Conservation (phyloP, 1,139 yeast species). For the Suhomyces anneliseae region DNA sequence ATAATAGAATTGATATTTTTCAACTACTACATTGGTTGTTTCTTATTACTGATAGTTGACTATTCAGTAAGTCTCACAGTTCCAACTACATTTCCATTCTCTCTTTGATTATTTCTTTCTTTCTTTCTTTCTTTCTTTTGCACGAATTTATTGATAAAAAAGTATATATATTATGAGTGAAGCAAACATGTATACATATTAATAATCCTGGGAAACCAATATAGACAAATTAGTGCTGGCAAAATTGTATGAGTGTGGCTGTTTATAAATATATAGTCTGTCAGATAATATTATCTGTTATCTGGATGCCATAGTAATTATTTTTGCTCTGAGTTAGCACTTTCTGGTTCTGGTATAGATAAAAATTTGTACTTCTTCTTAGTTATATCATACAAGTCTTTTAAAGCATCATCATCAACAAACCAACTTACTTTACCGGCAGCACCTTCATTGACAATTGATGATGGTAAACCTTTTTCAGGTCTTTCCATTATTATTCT, state of each 20-base stretch:
- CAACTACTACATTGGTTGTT: too few species aligned
- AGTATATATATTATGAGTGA: too few species aligned
- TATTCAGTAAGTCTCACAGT: too few species aligned
- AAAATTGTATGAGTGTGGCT: not conserved
- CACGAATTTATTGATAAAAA: too few species aligned
- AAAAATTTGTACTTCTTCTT: conserved; percentile 72
- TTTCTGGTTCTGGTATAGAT: conserved; percentile 24
- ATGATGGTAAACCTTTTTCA: conserved; percentile 92
- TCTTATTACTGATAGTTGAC: too few species aligned
- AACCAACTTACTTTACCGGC: conserved; percentile 98
- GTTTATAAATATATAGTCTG: not conserved
- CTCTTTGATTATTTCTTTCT: too few species aligned
- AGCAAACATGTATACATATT: too few species aligned
- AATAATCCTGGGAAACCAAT: not conserved
- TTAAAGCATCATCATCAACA: conserved; percentile 92
- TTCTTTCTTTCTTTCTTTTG: too few species aligned
- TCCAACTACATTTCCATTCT: too few species aligned
- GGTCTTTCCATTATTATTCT: conserved; percentile 96
- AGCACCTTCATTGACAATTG: conserved; percentile 92
- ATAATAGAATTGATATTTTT: too few species aligned
- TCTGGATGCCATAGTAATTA: not conserved
- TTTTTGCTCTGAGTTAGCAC: not conserved
- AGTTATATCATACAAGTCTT: conserved; percentile 72
- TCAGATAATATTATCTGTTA: not conserved
- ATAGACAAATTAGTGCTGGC: not conserved